A percentile compares a stretch with the other conserved stretches of the same genome.
Conservation (phyloP, 495 filamentous ascomycete species). For the Cryomyces minteri region DNA sequence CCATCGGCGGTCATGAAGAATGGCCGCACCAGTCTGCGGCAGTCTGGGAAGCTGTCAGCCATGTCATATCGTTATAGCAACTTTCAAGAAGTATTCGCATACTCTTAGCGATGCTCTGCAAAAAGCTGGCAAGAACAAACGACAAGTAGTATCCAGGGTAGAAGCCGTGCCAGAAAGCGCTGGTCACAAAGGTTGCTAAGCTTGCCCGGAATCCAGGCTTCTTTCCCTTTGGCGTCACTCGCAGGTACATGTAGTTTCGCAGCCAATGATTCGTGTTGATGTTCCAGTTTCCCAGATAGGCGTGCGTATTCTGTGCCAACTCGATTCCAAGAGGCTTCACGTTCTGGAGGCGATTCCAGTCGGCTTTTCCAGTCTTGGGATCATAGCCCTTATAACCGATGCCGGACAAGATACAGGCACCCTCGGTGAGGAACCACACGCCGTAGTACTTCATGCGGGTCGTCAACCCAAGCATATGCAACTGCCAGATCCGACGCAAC, state of each 20-base stretch:
- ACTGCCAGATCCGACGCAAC: conserved; percentile 47
- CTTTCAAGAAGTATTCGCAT: conserved; percentile 5
- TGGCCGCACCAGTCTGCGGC: conserved; percentile 75
- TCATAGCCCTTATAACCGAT: conserved; percentile 92
- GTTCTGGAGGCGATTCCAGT: conserved; percentile 80
- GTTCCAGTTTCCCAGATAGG: conserved; percentile 84
- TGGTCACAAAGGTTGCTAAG: conserved; percentile 83
- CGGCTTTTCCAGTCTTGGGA: conserved; percentile 56
- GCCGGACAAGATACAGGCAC: conserved; percentile 83
- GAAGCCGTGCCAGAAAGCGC: conserved; percentile 96
- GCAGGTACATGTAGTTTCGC: conserved; percentile 85
- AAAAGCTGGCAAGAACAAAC: conserved; percentile 73
- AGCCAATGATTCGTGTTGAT: conserved; percentile 98
- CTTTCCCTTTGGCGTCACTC: conserved; percentile 86
- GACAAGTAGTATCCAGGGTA: conserved; percentile 90
- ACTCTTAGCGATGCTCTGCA: conserved; percentile 93
- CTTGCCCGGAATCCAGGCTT: conserved; percentile 94
- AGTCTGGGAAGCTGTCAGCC: conserved; percentile 33
- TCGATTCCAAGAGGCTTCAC: conserved; percentile 71
- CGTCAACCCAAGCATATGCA: conserved; percentile 69
- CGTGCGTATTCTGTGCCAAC: conserved; percentile 74
- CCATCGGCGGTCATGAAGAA: conserved; percentile 76
- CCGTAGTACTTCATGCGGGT: conserved; percentile 87
- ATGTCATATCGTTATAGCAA: background rate
- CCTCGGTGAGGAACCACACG: conserved; percentile 84